Evolutionary conservation across 139 green algal species (phyloP).

Genomic region (Chlorella sp.): DNA sequence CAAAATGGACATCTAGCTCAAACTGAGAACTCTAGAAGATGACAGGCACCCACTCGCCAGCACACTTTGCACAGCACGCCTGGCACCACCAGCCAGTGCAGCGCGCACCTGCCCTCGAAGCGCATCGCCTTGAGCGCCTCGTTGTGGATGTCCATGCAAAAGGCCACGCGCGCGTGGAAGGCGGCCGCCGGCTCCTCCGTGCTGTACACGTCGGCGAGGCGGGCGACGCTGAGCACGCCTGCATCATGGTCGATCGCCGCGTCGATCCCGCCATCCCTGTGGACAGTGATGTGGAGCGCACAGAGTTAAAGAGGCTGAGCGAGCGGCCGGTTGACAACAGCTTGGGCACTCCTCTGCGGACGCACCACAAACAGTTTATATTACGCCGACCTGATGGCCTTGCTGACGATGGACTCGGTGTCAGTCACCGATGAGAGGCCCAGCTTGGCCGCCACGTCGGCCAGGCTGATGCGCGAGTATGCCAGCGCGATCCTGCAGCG

Average conservation of each 20-base stretch:
- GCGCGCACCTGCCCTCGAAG: slow-evolving; percentile 29
- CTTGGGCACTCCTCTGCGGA: too few relatives aligned
- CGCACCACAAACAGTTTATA: background rate
- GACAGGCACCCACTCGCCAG: too few relatives aligned
- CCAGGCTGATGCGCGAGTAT: slow-evolving; percentile 94
- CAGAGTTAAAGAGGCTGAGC: too few relatives aligned
- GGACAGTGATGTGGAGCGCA: too few relatives aligned
- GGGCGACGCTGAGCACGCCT: slow-evolving; percentile 70
- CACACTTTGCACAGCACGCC: too few relatives aligned
- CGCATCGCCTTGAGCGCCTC: slow-evolving; percentile 85
- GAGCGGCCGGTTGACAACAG: too few relatives aligned
- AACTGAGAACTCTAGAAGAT: too few relatives aligned
- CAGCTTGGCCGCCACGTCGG: slow-evolving; percentile 85
- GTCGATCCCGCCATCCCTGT: slow-evolving; percentile 87
- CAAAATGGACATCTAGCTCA: too few relatives aligned
- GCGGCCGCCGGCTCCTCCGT: slow-evolving; percentile 68
- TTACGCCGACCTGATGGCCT: slow-evolving; percentile 77
- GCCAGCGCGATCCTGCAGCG: slow-evolving; percentile 92
- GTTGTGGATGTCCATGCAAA: slow-evolving; percentile 98
- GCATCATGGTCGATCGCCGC: slow-evolving; percentile 83
- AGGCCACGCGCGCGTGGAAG: slow-evolving; percentile 95
- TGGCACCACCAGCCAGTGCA: too few relatives aligned
- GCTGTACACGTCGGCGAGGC: slow-evolving; percentile 79
- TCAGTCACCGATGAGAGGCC: slow-evolving; percentile 79
- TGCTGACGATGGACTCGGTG: slow-evolving; percentile 93